Base-by-base conservation (phyloP, 805 yeast genomes). In the Saccharomycopsis schoenii region DNA sequence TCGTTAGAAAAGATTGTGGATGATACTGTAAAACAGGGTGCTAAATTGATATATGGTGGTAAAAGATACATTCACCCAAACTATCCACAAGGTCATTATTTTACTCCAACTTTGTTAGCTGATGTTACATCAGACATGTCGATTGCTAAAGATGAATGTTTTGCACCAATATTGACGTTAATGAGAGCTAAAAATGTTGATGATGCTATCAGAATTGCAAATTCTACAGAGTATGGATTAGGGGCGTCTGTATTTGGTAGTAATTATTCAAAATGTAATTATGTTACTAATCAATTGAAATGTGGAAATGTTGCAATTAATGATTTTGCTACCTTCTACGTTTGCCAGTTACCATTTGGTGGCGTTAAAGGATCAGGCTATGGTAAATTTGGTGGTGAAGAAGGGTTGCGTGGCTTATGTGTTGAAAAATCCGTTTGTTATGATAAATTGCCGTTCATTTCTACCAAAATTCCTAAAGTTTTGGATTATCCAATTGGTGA, bases 351-450 rank as follows among this genome's bases (percentile, higher is more conserved):
- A 67, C 99, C 99, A 39, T 94, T 94, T 74, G 99, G 99, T 60
- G 99, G 99, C 37, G 82, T 82, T 34, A 85, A 85, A 66, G 94
- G 91, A 55, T 88, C 96, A 5, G 99, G 99, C 0, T 94, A 91
- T 70, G 99, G 99, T 61, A 93, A 93, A 71, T 94, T 94, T 76
- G 97, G 97, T 24, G 99, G 99, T 56, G 96, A 87, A 70, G 99
- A 94, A 77, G 99, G 99, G 1, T 77, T 94, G 52, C 82, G 89
- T 50, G 97, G 97, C 0, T 76, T 94, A 55, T 93, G 98, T 71
- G 79, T 84, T 61, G 88, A 90, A 60, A 94, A 94, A 70, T 84
- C 96, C 54, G 82, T 94, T 2, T 91, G 97, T 63, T 87, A 82
- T 76, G 98, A 94, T 74, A 84, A 82, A 65, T 80, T 86, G 55